Percentiles rank a stretch among this genome's conserved stretches.
Evolutionary conservation across 495 filamentous ascomycete genomes (phyloP).

Genomic region (Penicillium mononematosum): DNA sequence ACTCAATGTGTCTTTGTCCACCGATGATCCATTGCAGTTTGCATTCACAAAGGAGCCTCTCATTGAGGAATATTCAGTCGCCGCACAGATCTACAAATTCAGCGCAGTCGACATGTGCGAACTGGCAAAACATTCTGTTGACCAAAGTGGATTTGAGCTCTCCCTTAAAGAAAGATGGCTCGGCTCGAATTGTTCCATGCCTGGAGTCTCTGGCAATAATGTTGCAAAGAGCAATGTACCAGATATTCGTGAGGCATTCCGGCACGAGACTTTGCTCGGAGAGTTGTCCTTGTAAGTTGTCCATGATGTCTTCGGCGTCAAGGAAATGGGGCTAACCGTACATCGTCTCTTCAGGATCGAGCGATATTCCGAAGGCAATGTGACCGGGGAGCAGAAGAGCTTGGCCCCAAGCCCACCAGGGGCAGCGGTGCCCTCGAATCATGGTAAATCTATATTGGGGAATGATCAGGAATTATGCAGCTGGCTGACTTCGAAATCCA

Average conservation of each 20-base stretch:
- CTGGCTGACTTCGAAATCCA: neutral
- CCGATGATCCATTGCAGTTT: conserved; percentile 96
- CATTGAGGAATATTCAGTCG: conserved; percentile 97
- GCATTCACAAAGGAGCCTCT: conserved; percentile 97
- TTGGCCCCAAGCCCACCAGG: conserved; percentile 15
- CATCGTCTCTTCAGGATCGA: conserved; percentile 26
- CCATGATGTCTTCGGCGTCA: neutral
- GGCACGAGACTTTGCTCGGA: conserved; percentile 76
- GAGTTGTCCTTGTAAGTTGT: conserved; percentile 75
- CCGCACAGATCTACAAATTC: conserved; percentile 97
- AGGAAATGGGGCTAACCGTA: conserved; percentile 3
- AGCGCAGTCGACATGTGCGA: conserved; percentile 99
- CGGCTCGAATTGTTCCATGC: conserved; percentile 67
- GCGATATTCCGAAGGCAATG: conserved; percentile 26
- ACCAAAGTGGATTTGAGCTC: conserved; percentile 90
- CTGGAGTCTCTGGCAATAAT: conserved; percentile 77
- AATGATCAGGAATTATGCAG: neutral
- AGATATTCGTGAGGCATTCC: conserved; percentile 83
- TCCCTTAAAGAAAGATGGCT: conserved; percentile 88
- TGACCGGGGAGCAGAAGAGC: conserved; percentile 16
- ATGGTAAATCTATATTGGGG: neutral
- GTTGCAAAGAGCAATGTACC: conserved; percentile 96
- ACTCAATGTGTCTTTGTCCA: conserved; percentile 92
- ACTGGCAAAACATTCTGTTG: conserved; percentile 90
- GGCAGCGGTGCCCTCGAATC: neutral